Evolutionary conservation across 129 eudicot species (phyloP).

Genomic region (Flaveria brownii): DNA sequence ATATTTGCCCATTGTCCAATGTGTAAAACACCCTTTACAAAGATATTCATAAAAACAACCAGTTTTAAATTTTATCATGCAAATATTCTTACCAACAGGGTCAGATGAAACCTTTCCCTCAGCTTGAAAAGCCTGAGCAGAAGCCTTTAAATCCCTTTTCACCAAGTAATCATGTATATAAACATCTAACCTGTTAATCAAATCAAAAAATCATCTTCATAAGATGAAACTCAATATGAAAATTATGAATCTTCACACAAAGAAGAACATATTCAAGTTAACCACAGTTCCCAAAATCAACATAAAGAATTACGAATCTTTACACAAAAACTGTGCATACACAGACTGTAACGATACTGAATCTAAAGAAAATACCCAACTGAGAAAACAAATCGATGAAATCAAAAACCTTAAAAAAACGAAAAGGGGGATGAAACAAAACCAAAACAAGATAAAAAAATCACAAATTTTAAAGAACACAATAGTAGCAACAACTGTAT

Average conservation of each 20-base stretch:
- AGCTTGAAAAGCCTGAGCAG: conserved; percentile 96
- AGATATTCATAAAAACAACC: not conserved
- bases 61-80: not conserved
- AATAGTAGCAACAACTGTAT: conserved; percentile 19
- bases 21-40: conserved; percentile 11
- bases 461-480: not conserved
- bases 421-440: conserved; percentile 27
- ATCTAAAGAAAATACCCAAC: conserved; percentile 14
- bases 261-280: no score
- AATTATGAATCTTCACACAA: no score
- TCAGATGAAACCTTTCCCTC: conserved; percentile 99
- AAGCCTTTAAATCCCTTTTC: conserved; percentile 88
- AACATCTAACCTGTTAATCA: conserved; percentile 82
- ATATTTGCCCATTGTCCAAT: not conserved
- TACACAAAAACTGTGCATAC: not conserved
- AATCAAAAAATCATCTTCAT: not conserved
- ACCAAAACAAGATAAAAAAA: conserved; percentile 31
- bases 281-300: not conserved
- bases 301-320: not conserved
- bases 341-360: not conserved
- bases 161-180: conserved; percentile 92
- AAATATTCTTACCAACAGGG: conserved; percentile 82
- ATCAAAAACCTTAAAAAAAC: not conserved
- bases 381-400: not conserved
- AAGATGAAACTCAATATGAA: not conserved